These are phyloP conservation scores for Hippophae tibetana DNA, from an alignment of 306 rosid genomes.

Conservation along the genomic window DNA sequence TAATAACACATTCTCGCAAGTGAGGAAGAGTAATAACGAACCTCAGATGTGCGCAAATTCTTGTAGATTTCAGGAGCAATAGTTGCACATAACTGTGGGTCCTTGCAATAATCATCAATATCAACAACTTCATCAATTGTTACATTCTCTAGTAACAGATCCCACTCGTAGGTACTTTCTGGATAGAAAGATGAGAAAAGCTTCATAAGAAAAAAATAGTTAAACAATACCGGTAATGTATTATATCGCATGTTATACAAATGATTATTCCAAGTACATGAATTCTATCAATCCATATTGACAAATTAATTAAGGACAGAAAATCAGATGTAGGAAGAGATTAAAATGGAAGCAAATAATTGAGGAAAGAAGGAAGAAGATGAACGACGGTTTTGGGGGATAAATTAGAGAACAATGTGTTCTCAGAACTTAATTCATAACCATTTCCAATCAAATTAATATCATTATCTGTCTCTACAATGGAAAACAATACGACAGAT, in stretches of 20 bases:
- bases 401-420: too few species aligned
- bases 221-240: slow-evolving; percentile 2
- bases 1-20: too few species aligned
- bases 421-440: too few species aligned
- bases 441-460: too few species aligned
- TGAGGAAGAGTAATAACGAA: slow-evolving; percentile 10
- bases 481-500: too few species aligned
- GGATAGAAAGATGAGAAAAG: slow-evolving; percentile 14
- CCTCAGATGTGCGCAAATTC: slow-evolving; percentile 50
- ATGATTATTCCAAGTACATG: not conserved
- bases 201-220: not conserved
- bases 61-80: slow-evolving; percentile 38
- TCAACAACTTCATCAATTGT: slow-evolving; percentile 21
- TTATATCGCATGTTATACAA: not conserved
- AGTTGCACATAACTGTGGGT: slow-evolving; percentile 40
- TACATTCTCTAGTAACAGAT: slow-evolving; percentile 13
- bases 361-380: not conserved
- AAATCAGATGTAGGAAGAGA: not conserved
- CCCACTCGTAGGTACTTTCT: slow-evolving; percentile 24
- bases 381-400: too few species aligned
- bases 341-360: not conserved
- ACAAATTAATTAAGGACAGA: not conserved
- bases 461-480: too few species aligned
- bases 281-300: not conserved
- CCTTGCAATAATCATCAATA: slow-evolving; percentile 31